Conservation (phyloP, 1,139 yeast genomes). For the Geotrichum fermentans region DNA sequence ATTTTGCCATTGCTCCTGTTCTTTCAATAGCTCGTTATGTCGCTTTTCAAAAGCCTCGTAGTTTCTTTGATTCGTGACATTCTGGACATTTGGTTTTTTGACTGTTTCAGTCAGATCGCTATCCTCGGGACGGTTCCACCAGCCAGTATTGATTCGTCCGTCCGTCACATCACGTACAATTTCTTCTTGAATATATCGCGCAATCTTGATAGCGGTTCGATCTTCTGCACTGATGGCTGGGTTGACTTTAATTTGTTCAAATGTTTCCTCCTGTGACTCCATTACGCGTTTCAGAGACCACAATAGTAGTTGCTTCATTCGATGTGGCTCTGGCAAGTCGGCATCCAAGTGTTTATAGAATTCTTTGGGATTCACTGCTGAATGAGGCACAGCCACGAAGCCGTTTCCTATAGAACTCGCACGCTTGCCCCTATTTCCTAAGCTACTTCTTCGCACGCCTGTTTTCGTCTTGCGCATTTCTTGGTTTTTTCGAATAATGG, state of each 20-base stretch:
- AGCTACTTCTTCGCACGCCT: constrained; percentile 29
- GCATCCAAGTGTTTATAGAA: constrained; percentile 60
- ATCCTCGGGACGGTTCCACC: constrained; percentile 50
- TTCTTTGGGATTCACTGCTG: constrained; percentile 52
- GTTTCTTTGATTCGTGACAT: constrained; percentile 47
- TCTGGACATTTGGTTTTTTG: constrained; percentile 52
- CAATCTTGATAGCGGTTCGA: constrained; percentile 35
- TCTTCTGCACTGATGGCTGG: constrained; percentile 27
- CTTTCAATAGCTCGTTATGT: constrained; percentile 44
- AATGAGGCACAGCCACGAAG: constrained; percentile 62
- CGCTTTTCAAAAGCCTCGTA: constrained; percentile 46
- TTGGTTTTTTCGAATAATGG: constrained; percentile 41
- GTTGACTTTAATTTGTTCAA: constrained; percentile 31
- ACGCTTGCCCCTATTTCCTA: constrained; percentile 56
- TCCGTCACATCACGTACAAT: constrained; percentile 53
- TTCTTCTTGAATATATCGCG: constrained; percentile 64
- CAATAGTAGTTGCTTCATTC: constrained; percentile 62
- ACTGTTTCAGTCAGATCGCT: constrained; percentile 31
- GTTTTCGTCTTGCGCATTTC: constrained; percentile 32
- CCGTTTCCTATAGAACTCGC: constrained; percentile 75
- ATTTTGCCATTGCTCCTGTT: constrained; percentile 48
- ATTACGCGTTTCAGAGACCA: constrained; percentile 62
- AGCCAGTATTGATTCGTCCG: constrained; percentile 58
- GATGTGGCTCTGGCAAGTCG: constrained; percentile 64
- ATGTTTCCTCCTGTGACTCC: constrained; percentile 37